Conservation (phyloP, 192 early-diverging fungal genomes). For the Coemansia erecta region DNA sequence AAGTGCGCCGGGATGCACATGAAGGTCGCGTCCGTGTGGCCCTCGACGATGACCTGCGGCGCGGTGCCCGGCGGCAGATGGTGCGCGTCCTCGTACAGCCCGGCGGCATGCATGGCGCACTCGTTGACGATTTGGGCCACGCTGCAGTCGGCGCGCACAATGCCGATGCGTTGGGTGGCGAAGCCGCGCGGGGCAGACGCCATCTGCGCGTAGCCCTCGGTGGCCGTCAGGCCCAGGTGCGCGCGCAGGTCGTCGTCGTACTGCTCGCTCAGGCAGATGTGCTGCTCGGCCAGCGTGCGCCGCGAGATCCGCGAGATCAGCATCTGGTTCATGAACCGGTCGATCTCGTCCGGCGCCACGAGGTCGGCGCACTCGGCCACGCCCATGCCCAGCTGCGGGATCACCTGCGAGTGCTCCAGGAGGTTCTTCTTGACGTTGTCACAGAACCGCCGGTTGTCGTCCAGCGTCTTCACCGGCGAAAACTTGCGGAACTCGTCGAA, state of each 20-base stretch:
- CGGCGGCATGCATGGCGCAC: slow-evolving; percentile 35
- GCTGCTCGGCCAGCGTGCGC: slow-evolving; percentile 90
- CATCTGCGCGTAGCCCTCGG: slow-evolving; percentile 46
- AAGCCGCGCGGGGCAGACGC: slow-evolving; percentile 52
- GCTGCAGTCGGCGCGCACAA: slow-evolving; percentile 40
- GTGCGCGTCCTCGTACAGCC: slow-evolving; percentile 44
- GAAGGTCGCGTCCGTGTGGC: slow-evolving; percentile 70
- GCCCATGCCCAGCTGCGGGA: slow-evolving; percentile 86
- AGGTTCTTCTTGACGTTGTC: slow-evolving; percentile 69
- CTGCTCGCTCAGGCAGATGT: slow-evolving; percentile 75
- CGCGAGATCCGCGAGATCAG: slow-evolving; percentile 85
- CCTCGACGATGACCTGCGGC: slow-evolving; percentile 76
- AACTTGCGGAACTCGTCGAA: slow-evolving; percentile 79
- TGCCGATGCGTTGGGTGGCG: slow-evolving; percentile 53
- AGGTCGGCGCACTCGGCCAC: slow-evolving; percentile 77
- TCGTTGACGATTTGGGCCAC: slow-evolving; percentile 56
- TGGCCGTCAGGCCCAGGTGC: slow-evolving; percentile 17
- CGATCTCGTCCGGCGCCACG: slow-evolving; percentile 61
- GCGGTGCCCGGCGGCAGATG: slow-evolving; percentile 52
- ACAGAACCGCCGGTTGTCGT: slow-evolving; percentile 83
- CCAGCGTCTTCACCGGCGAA: slow-evolving; percentile 68
- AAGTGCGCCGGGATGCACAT: slow-evolving; percentile 95
- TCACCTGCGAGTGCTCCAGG: slow-evolving; percentile 77
- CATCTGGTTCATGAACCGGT: slow-evolving; percentile 89
- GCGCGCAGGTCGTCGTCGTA: slow-evolving; percentile 48